Base-by-base conservation (phyloP, 1,139 yeast genomes). In the Wickerhamomyces sp. region DNA sequence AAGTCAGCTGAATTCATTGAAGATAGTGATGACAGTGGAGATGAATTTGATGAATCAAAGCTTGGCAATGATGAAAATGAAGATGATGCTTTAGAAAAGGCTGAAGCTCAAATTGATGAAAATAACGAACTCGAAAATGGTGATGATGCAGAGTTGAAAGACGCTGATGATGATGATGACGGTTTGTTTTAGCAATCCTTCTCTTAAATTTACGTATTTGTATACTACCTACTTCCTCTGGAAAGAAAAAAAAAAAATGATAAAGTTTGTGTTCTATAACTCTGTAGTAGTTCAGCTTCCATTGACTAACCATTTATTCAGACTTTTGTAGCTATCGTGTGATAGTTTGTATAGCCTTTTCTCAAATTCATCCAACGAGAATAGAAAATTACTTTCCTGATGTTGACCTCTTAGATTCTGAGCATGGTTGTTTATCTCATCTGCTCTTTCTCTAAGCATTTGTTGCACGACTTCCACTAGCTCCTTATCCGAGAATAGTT, bases 281-380 rank as follows among this genome's bases (percentile, higher is more conserved):
- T n/a, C n/a, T n/a, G 28, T 38, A 24, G 8, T 7, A 13, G n/a
- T 4, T n/a, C 21, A 36, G 13, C 65, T 67, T 63, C 43, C 64
- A 59, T 47, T 65, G 60, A 51, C 56, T 49, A 72, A 60, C 95
- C 95, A 87, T 37, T 63, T 68, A 52, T 81, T 74, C 67, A 81
- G 68, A 40, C 77, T 78, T 49, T 76, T 77, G 48, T 78, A 75
- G 33, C 84, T 72, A 37, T 74, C 81, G 43, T 82, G 77, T 3
- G 88, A 73, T 7, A 64, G 58, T 47, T 69, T 74, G 61, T 76
- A 86, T 40, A 87, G 56, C 34, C 61, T 62, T 56, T 74, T 76
- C 54, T 88, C 96, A 58, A 76, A 83, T 54, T 81, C 92, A 56
- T 89, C 96, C 48, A 88, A 65, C 13, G 81, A 77, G 46, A 74